phyloP scores from a whole-genome alignment of 208 protist species.

The Leishmania tropica region DNA sequence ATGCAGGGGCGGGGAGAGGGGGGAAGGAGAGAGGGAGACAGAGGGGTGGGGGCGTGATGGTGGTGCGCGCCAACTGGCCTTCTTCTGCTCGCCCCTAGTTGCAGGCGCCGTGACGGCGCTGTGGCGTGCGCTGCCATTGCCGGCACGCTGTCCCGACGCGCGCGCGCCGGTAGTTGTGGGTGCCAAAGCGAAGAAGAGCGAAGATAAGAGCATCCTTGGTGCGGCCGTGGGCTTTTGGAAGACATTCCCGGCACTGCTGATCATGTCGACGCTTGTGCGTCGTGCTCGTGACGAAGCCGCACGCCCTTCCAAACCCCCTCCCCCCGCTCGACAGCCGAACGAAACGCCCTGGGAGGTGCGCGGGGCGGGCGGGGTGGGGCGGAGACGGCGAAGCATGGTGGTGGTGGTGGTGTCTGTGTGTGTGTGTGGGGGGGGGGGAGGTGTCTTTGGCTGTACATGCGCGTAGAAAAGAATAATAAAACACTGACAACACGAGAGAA shows the following conservation, averaged over 20 bases:
- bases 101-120: too few species aligned
- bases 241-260: neutral
- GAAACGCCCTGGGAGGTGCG: neutral
- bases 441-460: neutral
- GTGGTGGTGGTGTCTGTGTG: too few species aligned
- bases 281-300: neutral
- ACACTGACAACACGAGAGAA: neutral
- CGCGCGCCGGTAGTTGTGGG: neutral
- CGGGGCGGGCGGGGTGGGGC: neutral
- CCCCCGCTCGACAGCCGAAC: neutral
- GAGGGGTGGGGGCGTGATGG: neutral
- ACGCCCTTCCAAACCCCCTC: too few species aligned
- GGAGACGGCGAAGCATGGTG: neutral
- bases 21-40: neutral
- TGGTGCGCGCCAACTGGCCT: too few species aligned
- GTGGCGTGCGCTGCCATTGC: too few species aligned
- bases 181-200: neutral
- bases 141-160: too few species aligned
- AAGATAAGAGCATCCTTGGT: neutral
- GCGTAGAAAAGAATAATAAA: neutral
- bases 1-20: neutral
- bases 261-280: too few species aligned
- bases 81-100: too few species aligned
- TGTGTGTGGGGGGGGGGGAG: neutral
- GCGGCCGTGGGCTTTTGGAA: neutral